Conservation (phyloP, 2,329 filamentous ascomycete genomes). For the Drechslerella stenobrocha region DNA sequence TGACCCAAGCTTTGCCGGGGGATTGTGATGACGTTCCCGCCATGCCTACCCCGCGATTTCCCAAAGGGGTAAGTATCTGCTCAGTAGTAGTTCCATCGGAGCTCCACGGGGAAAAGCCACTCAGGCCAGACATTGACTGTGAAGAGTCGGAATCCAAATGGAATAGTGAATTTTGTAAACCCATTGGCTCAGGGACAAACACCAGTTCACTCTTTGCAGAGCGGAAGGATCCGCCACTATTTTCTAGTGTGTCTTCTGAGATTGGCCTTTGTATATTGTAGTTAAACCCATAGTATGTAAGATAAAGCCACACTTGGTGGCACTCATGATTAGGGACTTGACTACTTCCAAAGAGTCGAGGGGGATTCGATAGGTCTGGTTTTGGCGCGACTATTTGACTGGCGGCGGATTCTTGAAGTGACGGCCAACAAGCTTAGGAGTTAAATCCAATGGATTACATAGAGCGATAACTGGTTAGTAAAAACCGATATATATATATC, state of each 20-base stretch:
- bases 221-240: background rate
- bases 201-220: conserved; percentile 9
- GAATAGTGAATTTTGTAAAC: conserved; percentile 1
- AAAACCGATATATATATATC: background rate
- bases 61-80: conserved; percentile 29
- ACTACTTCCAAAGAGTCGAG: conserved; percentile 16
- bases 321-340: conserved; percentile 16
- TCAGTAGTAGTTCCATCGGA: conserved; percentile 22
- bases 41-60: no score
- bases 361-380: conserved; percentile 1
- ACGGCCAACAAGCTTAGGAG: conserved; percentile 19
- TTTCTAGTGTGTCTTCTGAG: background rate
- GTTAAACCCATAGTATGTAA: conserved; percentile 22
- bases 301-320: conserved; percentile 29
- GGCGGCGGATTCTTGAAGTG: background rate
- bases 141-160: no score
- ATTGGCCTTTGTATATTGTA: conserved; percentile 8
- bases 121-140: no score
- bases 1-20: background rate
- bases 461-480: background rate
- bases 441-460: background rate
- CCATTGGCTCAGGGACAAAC: conserved; percentile 9
- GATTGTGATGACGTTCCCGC: no score
- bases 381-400: conserved; percentile 8
- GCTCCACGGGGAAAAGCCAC: no score